Base-by-base conservation (phyloP, 371 early-diverging fungal species). In the Parasitella parasitica region DNA sequence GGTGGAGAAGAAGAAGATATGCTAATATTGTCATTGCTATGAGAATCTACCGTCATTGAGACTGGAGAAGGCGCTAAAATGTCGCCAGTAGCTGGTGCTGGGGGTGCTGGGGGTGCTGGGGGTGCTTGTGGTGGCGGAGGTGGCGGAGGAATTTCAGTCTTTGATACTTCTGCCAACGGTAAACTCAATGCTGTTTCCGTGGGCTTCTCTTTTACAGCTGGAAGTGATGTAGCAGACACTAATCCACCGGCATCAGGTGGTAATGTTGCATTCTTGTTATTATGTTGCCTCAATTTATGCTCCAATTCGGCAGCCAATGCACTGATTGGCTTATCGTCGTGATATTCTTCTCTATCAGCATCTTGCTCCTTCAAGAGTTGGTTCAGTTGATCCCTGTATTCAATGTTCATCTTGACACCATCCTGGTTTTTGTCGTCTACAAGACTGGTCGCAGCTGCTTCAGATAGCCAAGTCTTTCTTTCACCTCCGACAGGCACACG, bases 271-370 rank as follows among this genome's bases (percentile, higher is more conserved):
- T 15, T 36, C 26, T 54, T 56, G 28, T 34, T 56, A 11, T 62
- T 55, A 8, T 64, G 56, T 27, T 65, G 57, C 24, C 56, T 62
- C 27, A 75, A 50, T 20, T 71, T 62, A 15, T 66, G 54, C 34
- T 78, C 71, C 18, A 78, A 53, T 52, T 69, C 73, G 8, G 78
- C 78, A 26, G 78, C 78, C 57, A 74, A 34, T 9, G 62, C 75
- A 57, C 67, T 69, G 11, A 73, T 73, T 6, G 78, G 71, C 38
- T 72, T 72, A 53, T 77, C 75, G 4, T 65, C 54, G 22, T 71
- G 63, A 7, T 67, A 70, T 24, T 28, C 60, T 18, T 26, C 11
- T 1, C 12, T 38, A 30, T 24, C 2, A 9, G n/a, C 8, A 3
- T 49, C 22, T 5, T 46, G 9, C 7, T 48, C 43, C n/a, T 59